Conservation (phyloP, 441 rosid genomes). For the Brassica hybrid region DNA sequence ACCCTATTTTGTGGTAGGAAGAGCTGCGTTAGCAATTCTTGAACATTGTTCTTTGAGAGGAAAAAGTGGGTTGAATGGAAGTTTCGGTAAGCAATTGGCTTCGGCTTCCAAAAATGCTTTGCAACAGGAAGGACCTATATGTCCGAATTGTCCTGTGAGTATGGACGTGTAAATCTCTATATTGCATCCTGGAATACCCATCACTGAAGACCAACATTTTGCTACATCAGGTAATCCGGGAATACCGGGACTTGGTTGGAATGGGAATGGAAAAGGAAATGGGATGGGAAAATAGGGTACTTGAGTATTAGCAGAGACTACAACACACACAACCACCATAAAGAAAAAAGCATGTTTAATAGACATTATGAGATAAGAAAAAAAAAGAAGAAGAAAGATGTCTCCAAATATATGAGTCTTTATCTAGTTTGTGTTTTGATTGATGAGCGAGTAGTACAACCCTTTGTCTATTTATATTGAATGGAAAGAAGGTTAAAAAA, state of each 20-base stretch:
- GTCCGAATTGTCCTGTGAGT: neutral
- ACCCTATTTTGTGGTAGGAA: neutral
- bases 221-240: neutral
- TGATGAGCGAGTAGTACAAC: neutral
- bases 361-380: constrained; percentile 7
- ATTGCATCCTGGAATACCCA: neutral
- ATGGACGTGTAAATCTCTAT: neutral
- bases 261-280: neutral
- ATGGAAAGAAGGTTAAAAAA: neutral
- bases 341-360: neutral
- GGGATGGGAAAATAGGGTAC: constrained; percentile 5
- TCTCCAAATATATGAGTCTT: neutral
- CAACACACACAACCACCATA: neutral
- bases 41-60: neutral
- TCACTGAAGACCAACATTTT: neutral
- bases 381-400: neutral
- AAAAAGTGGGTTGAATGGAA: neutral
- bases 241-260: neutral
- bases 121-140: neutral
- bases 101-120: neutral
- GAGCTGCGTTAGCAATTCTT: neutral
- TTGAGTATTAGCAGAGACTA: constrained; percentile 23
- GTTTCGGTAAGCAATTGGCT: neutral
- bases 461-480: neutral
- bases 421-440: neutral